Evolutionary conservation across 305 asterid species (phyloP), one percentile per base, ranked within the genome.

Genomic region (Solanum aculeatissimum): DNA sequence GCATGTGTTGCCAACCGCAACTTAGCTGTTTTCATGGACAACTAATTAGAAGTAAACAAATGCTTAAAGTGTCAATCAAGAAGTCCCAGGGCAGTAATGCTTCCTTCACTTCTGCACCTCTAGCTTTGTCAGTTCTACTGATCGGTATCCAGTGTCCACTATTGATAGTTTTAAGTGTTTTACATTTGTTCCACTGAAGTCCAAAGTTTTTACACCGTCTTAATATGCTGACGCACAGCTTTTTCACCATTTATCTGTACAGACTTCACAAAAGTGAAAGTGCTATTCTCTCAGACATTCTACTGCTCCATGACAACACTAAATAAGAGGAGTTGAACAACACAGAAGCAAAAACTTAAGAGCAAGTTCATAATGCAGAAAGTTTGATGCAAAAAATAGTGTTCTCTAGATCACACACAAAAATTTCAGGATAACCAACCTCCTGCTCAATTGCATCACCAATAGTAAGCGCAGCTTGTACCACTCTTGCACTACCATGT

Each of bases 371-470:
- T 18, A 77, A 51, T 29, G 82, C 82, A 51, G 82, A 63, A 77
- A 77, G 29, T 51, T 18, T 77, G 82, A 51, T 51, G 47, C 81
- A 47, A 47, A 77, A 16, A 29, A 18, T 51, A 27, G 65, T 29
- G 65, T 77, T 16, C 19, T 77, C 82, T 77, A 51, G 58, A 47
- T 49, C 62, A 47, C 81, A 15, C 25, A 75, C 62, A 25, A 23
- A 77, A 72, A 68, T 72, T 25, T 27, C 54, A 65, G 86, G 65
- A 70, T 83, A 54, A 88, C 95, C 81, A 87, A 96, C 99, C 99
- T 96, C 99, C 85, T 96, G 98, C 63, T 95, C 99, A 51, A 96
- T 89, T 42, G 98, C 98, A 49, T 95, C 98, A 60, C 98, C 99
- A 66, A 96, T 87, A 78, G 54, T 7, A 85, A 96, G 92, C 23